Evolutionary conservation across 345 rosid species (phyloP).

Genomic region (Passiflora organensis): DNA sequence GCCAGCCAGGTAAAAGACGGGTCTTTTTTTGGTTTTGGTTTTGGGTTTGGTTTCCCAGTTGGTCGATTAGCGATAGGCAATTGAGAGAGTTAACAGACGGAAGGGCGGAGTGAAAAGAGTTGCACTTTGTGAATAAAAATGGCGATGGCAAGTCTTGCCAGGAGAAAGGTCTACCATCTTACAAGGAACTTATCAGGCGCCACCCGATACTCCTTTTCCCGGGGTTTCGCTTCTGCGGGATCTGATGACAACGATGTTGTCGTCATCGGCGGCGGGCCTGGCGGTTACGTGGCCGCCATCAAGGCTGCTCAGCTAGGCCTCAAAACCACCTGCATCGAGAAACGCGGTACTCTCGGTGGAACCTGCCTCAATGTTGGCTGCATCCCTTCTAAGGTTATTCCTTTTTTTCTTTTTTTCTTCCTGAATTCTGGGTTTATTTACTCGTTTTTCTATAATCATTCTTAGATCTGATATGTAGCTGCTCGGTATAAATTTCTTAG

Average conservation of each 20-base stretch:
- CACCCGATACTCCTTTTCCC: constrained; percentile 49
- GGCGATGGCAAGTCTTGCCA: constrained; percentile 87
- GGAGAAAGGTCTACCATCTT: constrained; percentile 61
- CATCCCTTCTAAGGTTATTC: constrained; percentile 89
- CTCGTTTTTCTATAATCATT: too few species aligned
- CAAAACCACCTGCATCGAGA: constrained; percentile 96
- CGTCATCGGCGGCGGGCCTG: constrained; percentile 96
- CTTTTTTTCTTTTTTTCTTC: background rate
- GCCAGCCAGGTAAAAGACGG: too few species aligned
- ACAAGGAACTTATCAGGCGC: constrained; percentile 52
- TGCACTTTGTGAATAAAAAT: constrained; percentile 20
- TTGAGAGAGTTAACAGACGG: too few species aligned
- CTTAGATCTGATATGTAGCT: too few species aligned
- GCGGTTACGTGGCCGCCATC: constrained; percentile 98
- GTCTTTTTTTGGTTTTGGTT: background rate
- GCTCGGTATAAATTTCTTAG: too few species aligned
- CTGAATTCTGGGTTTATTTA: too few species aligned
- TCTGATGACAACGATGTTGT: constrained; percentile 97
- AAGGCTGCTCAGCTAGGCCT: constrained; percentile 97
- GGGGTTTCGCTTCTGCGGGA: constrained; percentile 73
- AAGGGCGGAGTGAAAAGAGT: too few species aligned
- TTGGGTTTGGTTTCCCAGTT: background rate
- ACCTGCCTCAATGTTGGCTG: constrained; percentile 99
- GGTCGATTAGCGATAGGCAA: too few species aligned
- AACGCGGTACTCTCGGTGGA: constrained; percentile 95